Evolutionary conservation across 495 filamentous ascomycete species (phyloP), one percentile per base, ranked within the genome.

Genomic region (Corynascus novoguineensis): DNA sequence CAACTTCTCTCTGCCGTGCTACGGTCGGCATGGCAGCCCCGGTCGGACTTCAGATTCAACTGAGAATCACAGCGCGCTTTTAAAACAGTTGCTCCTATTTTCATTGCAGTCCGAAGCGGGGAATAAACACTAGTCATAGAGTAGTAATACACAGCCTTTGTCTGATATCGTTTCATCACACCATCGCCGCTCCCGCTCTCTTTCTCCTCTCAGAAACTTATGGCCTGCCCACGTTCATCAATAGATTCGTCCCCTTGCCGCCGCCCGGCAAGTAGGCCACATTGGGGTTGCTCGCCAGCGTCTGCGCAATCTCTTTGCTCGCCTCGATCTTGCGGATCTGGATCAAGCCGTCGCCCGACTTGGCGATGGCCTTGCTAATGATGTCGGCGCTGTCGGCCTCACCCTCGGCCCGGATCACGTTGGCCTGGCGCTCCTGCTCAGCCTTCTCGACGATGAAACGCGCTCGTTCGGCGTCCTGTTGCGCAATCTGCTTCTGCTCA

Each of bases 401-500:
- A 68, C 93, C 93, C 81, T 98, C 93, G 24, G 93, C 91, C 44
- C 93, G 82, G 73, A 98, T 97, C 63, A 98, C 93, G 72, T 92
- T 97, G 57, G 93, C 93, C 78, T 98, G 95, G 64, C 93, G 81
- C 78, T 98, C 93, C 81, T 98, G 93, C 83, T 98, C 93, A 58
- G 93, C 95, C 68, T 90, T 89, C 85, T 98, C 93, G 73, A 98
- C 93, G 67, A 99, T 92, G 78, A 99, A 99, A 55, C 93, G 80
- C 25, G 92, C 92, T 52, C 93, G 82, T 81, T 99, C 93, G 57
- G 93, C 93, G 69, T 99, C 93, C 74, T 99, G 93, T 77, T 99
- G 93, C 25, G 93, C 93, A 72, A 99, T 99, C 80, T 99, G 93
- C 83, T 99, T 99, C 81, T 99, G 95, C 78, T 99, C 93, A 65